Percentiles rank a stretch among this genome's conserved stretches.
Evolutionary conservation across 176 grass and related monocot species (phyloP).

Genomic region (Puccinellia tenuiflora): DNA sequence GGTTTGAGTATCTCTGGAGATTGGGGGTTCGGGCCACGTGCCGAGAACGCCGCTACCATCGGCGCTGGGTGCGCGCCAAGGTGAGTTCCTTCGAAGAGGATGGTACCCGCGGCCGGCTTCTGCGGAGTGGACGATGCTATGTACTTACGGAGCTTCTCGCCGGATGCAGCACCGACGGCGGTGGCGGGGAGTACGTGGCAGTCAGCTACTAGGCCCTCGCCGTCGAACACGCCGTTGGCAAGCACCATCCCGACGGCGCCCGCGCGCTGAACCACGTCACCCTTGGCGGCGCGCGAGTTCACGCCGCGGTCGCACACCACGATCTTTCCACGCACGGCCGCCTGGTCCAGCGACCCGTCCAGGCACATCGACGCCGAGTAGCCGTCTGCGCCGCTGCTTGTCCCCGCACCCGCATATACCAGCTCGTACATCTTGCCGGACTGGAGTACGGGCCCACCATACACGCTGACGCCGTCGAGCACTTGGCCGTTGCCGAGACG

Average conservation of each 20-base stretch:
- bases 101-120: constrained; percentile 60
- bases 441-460: constrained; percentile 60
- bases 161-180: constrained; percentile 55
- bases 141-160: constrained; percentile 71
- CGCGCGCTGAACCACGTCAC: constrained; percentile 66
- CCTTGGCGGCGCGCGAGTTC: constrained; percentile 75
- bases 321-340: constrained; percentile 54
- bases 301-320: constrained; percentile 92
- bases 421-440: constrained; percentile 60
- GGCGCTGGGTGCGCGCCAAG: constrained; percentile 85
- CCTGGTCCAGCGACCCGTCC: constrained; percentile 70
- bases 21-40: constrained; percentile 79
- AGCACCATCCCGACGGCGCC: constrained; percentile 84
- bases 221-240: constrained; percentile 85
- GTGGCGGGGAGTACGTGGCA: constrained; percentile 85
- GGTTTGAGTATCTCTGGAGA: constrained; percentile 86
- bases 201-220: constrained; percentile 87
- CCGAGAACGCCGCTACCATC: constrained; percentile 84
- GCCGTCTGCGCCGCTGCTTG: constrained; percentile 33
- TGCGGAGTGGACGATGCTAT: constrained; percentile 44
- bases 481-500: constrained; percentile 59
- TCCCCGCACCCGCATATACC: constrained; percentile 60
- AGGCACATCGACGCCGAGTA: constrained; percentile 89
- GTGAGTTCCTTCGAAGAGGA: constrained; percentile 80
- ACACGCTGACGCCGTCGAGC: constrained; percentile 77